Conservation (phyloP, 2,329 filamentous ascomycete species). For the Curvularia spicifera region DNA sequence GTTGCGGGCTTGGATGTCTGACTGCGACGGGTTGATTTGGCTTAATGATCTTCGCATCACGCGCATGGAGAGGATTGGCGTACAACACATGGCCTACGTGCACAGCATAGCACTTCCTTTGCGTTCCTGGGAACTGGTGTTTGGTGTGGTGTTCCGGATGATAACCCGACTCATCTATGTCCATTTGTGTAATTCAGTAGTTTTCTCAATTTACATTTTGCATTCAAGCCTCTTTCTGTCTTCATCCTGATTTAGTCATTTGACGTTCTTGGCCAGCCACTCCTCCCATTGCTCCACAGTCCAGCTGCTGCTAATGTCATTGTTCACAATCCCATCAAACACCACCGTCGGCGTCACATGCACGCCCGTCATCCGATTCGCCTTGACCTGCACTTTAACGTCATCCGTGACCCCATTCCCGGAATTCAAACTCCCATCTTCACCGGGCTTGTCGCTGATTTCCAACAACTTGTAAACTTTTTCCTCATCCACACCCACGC, state of each 20-base stretch:
- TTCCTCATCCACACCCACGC: constrained; percentile 73
- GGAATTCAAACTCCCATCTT: constrained; percentile 73
- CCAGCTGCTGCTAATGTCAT: constrained; percentile 80
- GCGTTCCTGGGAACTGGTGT: constrained; percentile 5
- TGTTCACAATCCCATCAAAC: constrained; percentile 83
- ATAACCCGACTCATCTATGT: constrained; percentile 15
- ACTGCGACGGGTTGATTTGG: constrained; percentile 7
- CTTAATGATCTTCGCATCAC: constrained; percentile 8
- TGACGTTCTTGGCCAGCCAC: constrained; percentile 73
- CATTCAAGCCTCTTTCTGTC: neutral
- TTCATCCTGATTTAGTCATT: constrained; percentile 50
- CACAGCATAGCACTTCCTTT: constrained; percentile 7
- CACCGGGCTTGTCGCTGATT: constrained; percentile 70
- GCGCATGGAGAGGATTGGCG: constrained; percentile 1
- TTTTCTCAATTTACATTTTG: constrained; percentile 1
- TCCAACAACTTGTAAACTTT: constrained; percentile 71
- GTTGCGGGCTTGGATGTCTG: constrained; percentile 12
- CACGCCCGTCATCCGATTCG: constrained; percentile 76
- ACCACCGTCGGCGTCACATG: constrained; percentile 92
- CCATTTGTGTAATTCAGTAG: constrained; percentile 4
- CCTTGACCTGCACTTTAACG: constrained; percentile 82
- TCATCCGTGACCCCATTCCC: constrained; percentile 87
- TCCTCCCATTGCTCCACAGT: constrained; percentile 81
- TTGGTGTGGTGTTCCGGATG: constrained; percentile 8
- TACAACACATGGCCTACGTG: constrained; percentile 11